Evolutionary conservation across 2,329 filamentous ascomycete genomes (phyloP).

Genomic region (Fusarium sp.): DNA sequence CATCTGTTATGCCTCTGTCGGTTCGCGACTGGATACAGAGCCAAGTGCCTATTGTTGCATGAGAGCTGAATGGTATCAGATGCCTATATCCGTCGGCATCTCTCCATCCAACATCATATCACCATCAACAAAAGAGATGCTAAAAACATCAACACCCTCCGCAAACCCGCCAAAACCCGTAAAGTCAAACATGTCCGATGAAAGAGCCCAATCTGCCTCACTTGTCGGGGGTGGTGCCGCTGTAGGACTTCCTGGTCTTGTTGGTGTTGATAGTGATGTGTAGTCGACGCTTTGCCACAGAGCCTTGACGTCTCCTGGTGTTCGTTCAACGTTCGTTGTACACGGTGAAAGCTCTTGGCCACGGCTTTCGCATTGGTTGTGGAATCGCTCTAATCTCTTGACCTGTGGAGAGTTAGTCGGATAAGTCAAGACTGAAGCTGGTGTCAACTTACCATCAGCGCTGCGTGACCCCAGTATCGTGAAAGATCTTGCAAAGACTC

Average conservation of each 20-base stretch:
- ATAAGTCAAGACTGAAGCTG: fast-evolving
- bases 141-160: conserved; percentile 17
- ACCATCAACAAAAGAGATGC: conserved; percentile 19
- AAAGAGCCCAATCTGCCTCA: conserved; percentile 3
- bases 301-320: conserved; percentile 12
- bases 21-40: no score
- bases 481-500: conserved; percentile 6
- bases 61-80: not conserved
- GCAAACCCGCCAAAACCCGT: conserved; percentile 15
- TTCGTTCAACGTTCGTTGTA: not conserved
- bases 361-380: conserved; percentile 1
- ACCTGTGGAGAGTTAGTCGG: not conserved
- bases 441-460: conserved; percentile 5
- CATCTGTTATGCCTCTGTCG: no score
- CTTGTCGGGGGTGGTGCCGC: not conserved
- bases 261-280: conserved; percentile 12
- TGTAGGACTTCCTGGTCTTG: conserved; percentile 8
- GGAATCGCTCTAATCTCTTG: conserved; percentile 12
- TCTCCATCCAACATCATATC: conserved; percentile 8
- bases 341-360: conserved; percentile 15
- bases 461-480: conserved; percentile 11
- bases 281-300: conserved; percentile 24
- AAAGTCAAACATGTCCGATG: conserved; percentile 16
- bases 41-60: no score
- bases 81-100: not conserved